A percentile compares a stretch with the other conserved stretches of the same genome.
Evolutionary conservation across 495 filamentous ascomycete genomes (phyloP).

Genomic region (Tuber melanosporum): DNA sequence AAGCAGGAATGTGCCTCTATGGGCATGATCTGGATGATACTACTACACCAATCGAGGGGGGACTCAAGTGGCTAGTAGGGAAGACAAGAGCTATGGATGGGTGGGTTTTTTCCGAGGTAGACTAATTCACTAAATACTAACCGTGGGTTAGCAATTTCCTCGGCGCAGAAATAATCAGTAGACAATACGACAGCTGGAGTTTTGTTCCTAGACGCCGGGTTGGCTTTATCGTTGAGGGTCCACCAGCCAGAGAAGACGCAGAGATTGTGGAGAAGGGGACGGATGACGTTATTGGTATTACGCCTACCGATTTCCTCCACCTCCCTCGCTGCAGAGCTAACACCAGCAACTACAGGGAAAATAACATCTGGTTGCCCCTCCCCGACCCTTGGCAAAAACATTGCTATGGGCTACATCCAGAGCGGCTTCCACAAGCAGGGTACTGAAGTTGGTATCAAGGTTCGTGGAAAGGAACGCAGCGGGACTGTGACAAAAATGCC

Average conservation of each 20-base stretch:
- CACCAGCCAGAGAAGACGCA: conserved; percentile 85
- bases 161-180: conserved; percentile 60
- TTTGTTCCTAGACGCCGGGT: conserved; percentile 68
- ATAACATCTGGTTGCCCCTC: conserved; percentile 88
- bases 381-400: conserved; percentile 76
- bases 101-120: conserved; percentile 48
- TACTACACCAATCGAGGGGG: conserved; percentile 80
- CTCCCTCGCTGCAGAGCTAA: conserved; percentile 13
- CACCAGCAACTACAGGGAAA: conserved; percentile 47
- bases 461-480: conserved; percentile 73
- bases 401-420: conserved; percentile 93
- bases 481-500: conserved; percentile 88
- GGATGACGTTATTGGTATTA: conserved; percentile 51
- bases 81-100: conserved; percentile 58
- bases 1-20: conserved; percentile 97
- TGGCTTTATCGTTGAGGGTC: conserved; percentile 74
- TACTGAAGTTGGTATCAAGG: conserved; percentile 71
- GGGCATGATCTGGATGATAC: conserved; percentile 90
- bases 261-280: conserved; percentile 58
- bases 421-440: conserved; percentile 77
- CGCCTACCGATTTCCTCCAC: conserved; percentile 25
- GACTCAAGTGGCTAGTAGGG: conserved; percentile 76
- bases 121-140: conserved; percentile 2
- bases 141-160: conserved; percentile 52
- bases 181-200: conserved; percentile 36